Base-by-base conservation (phyloP, 192 early-diverging fungal species). In the Coemansia interrupta region DNA sequence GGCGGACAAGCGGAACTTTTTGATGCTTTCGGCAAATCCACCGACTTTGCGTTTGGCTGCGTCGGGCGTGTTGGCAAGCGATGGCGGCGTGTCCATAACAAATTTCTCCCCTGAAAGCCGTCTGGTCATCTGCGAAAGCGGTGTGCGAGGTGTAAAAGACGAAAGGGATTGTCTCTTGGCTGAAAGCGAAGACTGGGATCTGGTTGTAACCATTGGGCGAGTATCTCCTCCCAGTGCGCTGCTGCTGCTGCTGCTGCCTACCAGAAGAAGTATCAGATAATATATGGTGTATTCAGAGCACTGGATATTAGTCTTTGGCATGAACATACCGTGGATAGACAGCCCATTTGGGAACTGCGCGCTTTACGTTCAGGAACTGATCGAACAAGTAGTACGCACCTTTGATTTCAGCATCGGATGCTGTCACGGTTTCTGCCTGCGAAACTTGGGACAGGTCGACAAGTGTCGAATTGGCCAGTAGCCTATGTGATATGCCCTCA, bases 371-470 rank as follows among this genome's bases (percentile, higher is more conserved):
- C 15, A 39, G 19, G 3, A 55, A 41, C 39, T 14, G 32, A 23
- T 55, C 53, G 40, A 55, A 55, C 39, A 55, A 41, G 20, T 55
- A 55, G 24, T 55, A 55, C 53, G 11, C 53, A 55, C 53, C 53
- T 55, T 55, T 41, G 39, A 14, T 5, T 55, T 11, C 14, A 2
- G 36, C 6, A 8, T 11, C 18, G 36, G 17, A 2, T 24, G 18
- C 36, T 18, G 53, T 18, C 18, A 23, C 39, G 4, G 29, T 30
- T 30, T 30, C 29, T 30, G 29, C 29, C 29, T 30, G 29, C 29
- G 29, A 30, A 30, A 30, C 4, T 7, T 30, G 29, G 7, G 29
- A 30, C 7, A 30, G 7, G 29, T 30, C 29, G 29, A 7, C 29
- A 2, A 55, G 18, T 7, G 39, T 6, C 2, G 53, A 55, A 3